Evolutionary conservation across 2,329 filamentous ascomycete genomes (phyloP), one percentile per base, ranked within the genome.

Genomic region (Botryotinia calthae): DNA sequence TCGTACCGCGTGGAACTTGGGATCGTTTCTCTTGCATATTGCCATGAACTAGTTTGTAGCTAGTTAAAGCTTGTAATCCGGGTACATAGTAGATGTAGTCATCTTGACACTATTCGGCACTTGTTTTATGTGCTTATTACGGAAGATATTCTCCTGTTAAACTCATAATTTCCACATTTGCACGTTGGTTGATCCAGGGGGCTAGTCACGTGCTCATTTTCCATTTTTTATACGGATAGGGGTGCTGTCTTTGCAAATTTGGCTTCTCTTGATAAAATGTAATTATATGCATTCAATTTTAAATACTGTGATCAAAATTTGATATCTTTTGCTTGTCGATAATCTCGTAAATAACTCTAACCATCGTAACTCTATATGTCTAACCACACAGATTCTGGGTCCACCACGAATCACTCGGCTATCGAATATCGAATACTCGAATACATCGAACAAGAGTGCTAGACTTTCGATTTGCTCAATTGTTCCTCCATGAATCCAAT

Each of bases 281-380:
- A 6, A 51, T 51, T n/a, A 6, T 2, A 14, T 51, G 12, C 20
- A 14, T 51, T n/a, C 7, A 9, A 28, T 9, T 9, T 28, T 9
- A 28, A 1, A 31, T 31, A 18, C 1, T 28, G n/a, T 56, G n/a
- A 28, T 56, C 2, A 8, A 8, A 28, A 18, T 0, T 0, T 18
- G 1, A 8, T 18, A 9, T 28, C 0, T 28, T 31, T 8, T 31
- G 14, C 51, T 56, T 31, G 14, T 12, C 6, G 1, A 28, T 8
- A 31, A n/a, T 9, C 25, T 3, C 2, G 2, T 18, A 18, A 56
- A n/a, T 18, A 28, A 28, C 1, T 28, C 8, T 56, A 7, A 56
- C 31, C 7, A 37, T 37, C 25, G 2, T 18, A 9, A 56, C 31
- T 56, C n/a, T 56, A 8, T 56, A 8, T 28, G n/a, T 56, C 14